Conservation (phyloP, 148 eudicot genomes). For the Salicornia ramosissima region DNA sequence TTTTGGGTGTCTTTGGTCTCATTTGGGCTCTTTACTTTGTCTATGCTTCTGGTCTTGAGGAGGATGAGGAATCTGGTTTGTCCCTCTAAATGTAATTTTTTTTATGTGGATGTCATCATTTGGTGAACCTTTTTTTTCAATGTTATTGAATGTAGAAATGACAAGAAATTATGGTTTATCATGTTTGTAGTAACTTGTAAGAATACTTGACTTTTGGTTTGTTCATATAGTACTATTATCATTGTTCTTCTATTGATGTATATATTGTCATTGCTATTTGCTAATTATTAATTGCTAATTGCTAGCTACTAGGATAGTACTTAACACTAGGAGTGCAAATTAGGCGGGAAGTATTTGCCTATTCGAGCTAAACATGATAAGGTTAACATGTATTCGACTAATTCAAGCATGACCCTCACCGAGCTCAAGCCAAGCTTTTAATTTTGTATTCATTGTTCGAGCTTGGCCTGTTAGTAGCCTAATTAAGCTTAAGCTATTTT, state of each 20-base stretch:
- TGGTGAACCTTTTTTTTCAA: constrained; percentile 2
- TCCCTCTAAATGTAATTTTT: constrained; percentile 49
- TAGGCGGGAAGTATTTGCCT: too few species aligned
- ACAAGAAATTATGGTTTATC: constrained; percentile 8
- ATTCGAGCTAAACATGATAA: too few species aligned
- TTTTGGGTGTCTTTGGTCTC: constrained; percentile 69
- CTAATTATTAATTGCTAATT: too few species aligned
- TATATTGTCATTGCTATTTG: not conserved
- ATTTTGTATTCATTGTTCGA: too few species aligned
- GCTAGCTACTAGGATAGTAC: too few species aligned
- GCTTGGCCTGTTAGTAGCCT: too few species aligned
- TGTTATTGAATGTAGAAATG: constrained; percentile 19
- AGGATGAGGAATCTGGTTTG: constrained; percentile 95
- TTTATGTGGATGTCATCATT: constrained; percentile 22
- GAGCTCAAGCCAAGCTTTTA: too few species aligned
- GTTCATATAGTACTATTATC: not conserved
- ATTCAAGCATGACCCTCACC: too few species aligned
- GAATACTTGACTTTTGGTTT: not conserved
- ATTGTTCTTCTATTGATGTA: not conserved
- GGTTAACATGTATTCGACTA: too few species aligned
- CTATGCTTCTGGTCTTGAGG: constrained; percentile 69
- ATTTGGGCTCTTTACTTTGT: constrained; percentile 76
- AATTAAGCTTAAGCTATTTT: too few species aligned
- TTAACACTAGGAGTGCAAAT: too few species aligned
- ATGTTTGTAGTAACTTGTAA: constrained; percentile 13